A percentile compares a stretch with the other conserved stretches of the same genome.
phyloP scores from a whole-genome alignment of 139 green algal genomes.

The Chlorella sp. region DNA sequence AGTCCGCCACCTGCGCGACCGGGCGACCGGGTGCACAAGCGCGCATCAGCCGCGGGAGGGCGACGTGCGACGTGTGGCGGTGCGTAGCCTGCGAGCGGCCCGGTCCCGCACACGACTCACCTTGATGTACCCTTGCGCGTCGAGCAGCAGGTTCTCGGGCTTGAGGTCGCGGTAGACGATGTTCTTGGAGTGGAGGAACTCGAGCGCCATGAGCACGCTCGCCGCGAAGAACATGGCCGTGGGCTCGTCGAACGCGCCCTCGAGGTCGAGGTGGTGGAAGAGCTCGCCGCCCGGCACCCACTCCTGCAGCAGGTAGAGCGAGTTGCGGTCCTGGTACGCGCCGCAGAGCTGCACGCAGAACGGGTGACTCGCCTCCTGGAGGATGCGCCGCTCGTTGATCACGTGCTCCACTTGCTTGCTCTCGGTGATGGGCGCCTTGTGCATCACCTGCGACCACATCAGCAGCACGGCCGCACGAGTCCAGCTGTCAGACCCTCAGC shows the following conservation, averaged over 20 bases:
- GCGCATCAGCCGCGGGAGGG: no score
- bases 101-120: constrained; percentile 4
- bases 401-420: constrained; percentile 77
- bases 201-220: constrained; percentile 63
- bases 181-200: constrained; percentile 61
- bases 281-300: constrained; percentile 72
- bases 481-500: no score
- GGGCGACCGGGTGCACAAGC: neutral
- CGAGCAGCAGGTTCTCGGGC: constrained; percentile 82
- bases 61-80: no score
- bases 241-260: constrained; percentile 50
- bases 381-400: constrained; percentile 60
- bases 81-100: no score
- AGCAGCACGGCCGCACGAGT: no score
- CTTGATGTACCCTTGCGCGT: constrained; percentile 72
- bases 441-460: constrained; percentile 44
- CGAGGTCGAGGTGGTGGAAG: constrained; percentile 66
- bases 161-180: constrained; percentile 80
- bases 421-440: constrained; percentile 66
- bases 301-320: constrained; percentile 67
- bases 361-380: constrained; percentile 45
- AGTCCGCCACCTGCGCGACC: constrained; percentile 51
- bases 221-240: constrained; percentile 69
- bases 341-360: constrained; percentile 59
- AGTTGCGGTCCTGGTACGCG: constrained; percentile 61